Evolutionary conservation across 1,139 yeast genomes (phyloP).

Genomic region (Hyphopichia buzzinii): DNA sequence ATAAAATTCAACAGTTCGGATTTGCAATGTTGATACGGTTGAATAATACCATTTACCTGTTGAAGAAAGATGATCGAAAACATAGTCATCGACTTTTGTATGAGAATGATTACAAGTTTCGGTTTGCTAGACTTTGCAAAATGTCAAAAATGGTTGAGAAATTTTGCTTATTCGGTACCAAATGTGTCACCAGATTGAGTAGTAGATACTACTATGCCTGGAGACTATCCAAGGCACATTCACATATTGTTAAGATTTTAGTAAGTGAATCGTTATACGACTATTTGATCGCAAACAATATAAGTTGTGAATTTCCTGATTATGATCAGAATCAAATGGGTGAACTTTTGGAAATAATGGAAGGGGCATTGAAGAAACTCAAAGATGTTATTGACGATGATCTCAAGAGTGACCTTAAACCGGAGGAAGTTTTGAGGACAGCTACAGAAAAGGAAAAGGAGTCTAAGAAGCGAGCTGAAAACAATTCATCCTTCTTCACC

Average conservation of each 20-base stretch:
- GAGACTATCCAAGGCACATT: constrained; percentile 31
- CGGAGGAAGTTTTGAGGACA: neutral
- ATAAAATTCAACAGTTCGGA: constrained; percentile 27
- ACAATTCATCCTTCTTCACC: neutral
- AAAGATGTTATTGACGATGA: constrained; percentile 1
- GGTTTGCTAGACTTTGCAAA: constrained; percentile 19
- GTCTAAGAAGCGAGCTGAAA: neutral
- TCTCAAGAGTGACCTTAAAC: neutral
- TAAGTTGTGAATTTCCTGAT: constrained; percentile 3
- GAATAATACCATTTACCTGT: constrained; percentile 20
- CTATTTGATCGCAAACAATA: constrained; percentile 5
- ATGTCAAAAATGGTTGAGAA: constrained; percentile 19
- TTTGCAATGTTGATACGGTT: constrained; percentile 21
- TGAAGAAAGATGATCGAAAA: constrained; percentile 14
- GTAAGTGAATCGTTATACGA: constrained; percentile 4
- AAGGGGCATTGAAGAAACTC: constrained; percentile 1
- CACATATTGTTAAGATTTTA: constrained; percentile 3
- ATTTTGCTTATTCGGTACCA: constrained; percentile 19
- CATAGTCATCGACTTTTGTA: constrained; percentile 18
- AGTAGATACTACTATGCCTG: constrained; percentile 53
- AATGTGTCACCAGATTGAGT: constrained; percentile 23
- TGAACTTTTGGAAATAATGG: constrained; percentile 3
- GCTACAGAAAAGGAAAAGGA: neutral
- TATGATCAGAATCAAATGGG: constrained; percentile 3
- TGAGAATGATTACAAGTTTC: constrained; percentile 13